Evolutionary conservation across 768 basidiomycete genomes (phyloP).

Genomic region (Kwoniella shandongensis): DNA sequence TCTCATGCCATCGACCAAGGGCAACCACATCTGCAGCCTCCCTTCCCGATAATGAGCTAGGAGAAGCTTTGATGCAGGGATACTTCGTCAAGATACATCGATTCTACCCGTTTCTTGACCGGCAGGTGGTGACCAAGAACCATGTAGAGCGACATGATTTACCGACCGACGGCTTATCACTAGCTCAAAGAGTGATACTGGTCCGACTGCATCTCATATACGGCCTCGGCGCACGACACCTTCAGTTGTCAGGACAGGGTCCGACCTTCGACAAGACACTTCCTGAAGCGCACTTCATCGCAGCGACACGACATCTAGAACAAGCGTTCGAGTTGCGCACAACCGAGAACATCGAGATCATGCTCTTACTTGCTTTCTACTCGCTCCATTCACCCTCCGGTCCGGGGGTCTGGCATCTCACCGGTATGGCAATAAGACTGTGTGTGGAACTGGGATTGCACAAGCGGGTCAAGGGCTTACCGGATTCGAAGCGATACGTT

Average conservation of each 20-base stretch:
- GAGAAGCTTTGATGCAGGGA: not conserved
- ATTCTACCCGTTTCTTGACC: conserved; percentile 11
- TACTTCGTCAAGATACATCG: conserved; percentile 7
- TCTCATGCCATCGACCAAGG: conserved; percentile 15
- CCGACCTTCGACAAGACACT: conserved; percentile 1
- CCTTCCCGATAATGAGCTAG: conserved; percentile 5
- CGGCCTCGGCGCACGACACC: conserved; percentile 8
- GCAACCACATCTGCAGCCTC: conserved; percentile 1
- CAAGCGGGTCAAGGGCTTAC: not conserved
- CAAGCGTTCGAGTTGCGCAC: conserved; percentile 6
- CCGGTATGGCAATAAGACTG: conserved; percentile 8
- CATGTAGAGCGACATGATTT: conserved; percentile 2
- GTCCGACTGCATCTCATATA: conserved; percentile 8
- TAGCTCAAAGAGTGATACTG: not conserved
- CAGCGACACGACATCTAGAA: conserved; percentile 2
- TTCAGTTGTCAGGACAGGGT: conserved; percentile 2
- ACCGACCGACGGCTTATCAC: not conserved
- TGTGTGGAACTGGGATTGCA: conserved; percentile 8
- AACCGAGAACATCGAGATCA: conserved; percentile 4
- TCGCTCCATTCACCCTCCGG: conserved; percentile 7
- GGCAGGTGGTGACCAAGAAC: not conserved
- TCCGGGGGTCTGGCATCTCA: conserved; percentile 1
- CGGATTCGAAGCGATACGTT: not conserved
- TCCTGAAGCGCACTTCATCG: conserved; percentile 10
- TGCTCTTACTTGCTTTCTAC: conserved; percentile 8